Conservation (phyloP, 2,329 filamentous ascomycete genomes). For the Ophiostoma pallidulum region DNA sequence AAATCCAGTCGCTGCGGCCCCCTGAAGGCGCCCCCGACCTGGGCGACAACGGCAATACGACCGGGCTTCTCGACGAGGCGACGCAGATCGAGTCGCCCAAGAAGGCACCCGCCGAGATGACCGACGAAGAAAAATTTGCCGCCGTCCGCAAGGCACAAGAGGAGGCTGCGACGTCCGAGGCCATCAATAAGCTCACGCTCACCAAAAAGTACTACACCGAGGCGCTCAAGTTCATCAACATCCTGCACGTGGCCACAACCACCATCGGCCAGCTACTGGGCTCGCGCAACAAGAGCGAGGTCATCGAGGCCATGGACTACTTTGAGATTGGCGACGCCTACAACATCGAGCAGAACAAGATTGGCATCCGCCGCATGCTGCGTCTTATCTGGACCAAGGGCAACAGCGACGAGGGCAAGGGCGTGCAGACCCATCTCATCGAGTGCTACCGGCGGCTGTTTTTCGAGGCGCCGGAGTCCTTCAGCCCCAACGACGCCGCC, state of each 20-base stretch:
- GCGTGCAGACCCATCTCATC: slow-evolving; percentile 91
- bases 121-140: slow-evolving; percentile 65
- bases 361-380: slow-evolving; percentile 90
- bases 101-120: slow-evolving; percentile 46
- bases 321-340: slow-evolving; percentile 94
- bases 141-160: slow-evolving; percentile 72
- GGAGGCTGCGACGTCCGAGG: slow-evolving; percentile 80
- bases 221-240: slow-evolving; percentile 85
- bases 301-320: slow-evolving; percentile 98
- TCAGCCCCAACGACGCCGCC: slow-evolving; percentile 79
- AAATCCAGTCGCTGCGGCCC: slow-evolving; percentile 73
- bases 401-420: slow-evolving; percentile 97
- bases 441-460: slow-evolving; percentile 95
- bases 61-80: slow-evolving; percentile 74
- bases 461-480: slow-evolving; percentile 86
- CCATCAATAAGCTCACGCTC: slow-evolving; percentile 76
- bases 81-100: slow-evolving; percentile 70
- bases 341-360: slow-evolving; percentile 86
- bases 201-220: slow-evolving; percentile 90
- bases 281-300: slow-evolving; percentile 94
- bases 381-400: slow-evolving; percentile 98
- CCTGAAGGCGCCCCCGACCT: slow-evolving; percentile 65
- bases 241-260: slow-evolving; percentile 72
- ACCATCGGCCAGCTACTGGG: slow-evolving; percentile 80
- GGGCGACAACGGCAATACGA: slow-evolving; percentile 59